Conservation (phyloP, 2,329 filamentous ascomycete genomes). For the Pseudogymnoascus verrucosus region DNA sequence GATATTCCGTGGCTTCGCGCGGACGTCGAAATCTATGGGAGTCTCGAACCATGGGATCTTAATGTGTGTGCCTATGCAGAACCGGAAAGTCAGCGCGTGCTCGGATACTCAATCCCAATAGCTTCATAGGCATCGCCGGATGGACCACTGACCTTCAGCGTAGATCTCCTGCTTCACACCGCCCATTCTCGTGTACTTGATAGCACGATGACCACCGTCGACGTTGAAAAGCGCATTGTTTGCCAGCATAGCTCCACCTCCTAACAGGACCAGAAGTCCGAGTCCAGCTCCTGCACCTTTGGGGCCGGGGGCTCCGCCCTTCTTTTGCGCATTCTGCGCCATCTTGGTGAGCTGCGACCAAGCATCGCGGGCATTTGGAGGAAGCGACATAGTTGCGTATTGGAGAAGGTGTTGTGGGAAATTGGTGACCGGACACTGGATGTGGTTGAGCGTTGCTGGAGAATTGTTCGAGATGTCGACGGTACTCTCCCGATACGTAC, state of each 20-base stretch:
- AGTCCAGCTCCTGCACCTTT: constrained; percentile 46
- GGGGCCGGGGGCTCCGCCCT: constrained; percentile 38
- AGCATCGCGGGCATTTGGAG: constrained; percentile 52
- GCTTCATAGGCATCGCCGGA: not conserved
- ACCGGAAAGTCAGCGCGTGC: constrained; percentile 14
- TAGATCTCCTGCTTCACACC: constrained; percentile 97
- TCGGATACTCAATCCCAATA: not conserved
- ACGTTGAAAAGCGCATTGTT: constrained; percentile 66
- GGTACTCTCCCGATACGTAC: constrained; percentile 6
- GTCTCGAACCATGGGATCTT: constrained; percentile 96
- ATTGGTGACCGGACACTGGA: not conserved
- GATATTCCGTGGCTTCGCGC: constrained; percentile 93
- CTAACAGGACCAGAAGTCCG: constrained; percentile 44
- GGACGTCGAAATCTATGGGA: constrained; percentile 93
- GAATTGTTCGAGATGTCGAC: constrained; percentile 6
- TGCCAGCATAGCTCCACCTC: constrained; percentile 44
- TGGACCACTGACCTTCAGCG: constrained; percentile 61
- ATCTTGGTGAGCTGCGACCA: constrained; percentile 55
- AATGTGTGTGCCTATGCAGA: constrained; percentile 72
- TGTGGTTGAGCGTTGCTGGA: not conserved
- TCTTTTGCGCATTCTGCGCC: constrained; percentile 47
- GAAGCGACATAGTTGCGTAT: constrained; percentile 9
- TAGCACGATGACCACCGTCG: constrained; percentile 95
- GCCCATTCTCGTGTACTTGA: constrained; percentile 90
- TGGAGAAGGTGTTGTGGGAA: constrained; percentile 7